Base-by-base conservation (phyloP, 345 rosid genomes). In the Pistacia integerrima region DNA sequence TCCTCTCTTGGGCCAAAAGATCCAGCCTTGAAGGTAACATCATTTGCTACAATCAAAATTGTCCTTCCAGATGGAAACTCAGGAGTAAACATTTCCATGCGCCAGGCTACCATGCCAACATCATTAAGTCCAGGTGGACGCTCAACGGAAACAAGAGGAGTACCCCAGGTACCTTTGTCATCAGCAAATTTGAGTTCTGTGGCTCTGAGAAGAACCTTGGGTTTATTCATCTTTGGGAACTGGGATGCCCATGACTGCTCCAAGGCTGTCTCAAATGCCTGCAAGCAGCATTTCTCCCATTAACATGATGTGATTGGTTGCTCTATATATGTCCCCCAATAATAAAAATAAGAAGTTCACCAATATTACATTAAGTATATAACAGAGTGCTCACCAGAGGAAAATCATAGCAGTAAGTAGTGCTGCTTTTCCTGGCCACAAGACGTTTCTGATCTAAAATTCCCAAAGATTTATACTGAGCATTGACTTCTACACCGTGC, bases 1-100 rank as follows among this genome's bases (percentile, higher is more conserved):
- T 97, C 99, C 86, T 97, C 99, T 83, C 85, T 94, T 64, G 93
- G 98, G 74, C 99, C 99, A 82, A 97, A 97, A 73, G 99, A 97
- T 74, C 99, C 99, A 30, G 95, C 98, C 85, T 90, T 94, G 81
- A 91, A 94, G 79, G 99, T 97, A 78, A 94, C 97, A 79, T 97
- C 99, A 84, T 97, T 97, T 38, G 96, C 84, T 22, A 97, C 90
- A 70, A 97, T 72, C 72, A 94, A 80, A 79, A 94, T 84, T 67
- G 77, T 92, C 78, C 99, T 90, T 84, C 99, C 99, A 80, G 90
- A 85, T 67, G 99, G 97, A 79, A 92, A 97, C 86, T 97, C 99
- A 0, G 98, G 97, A 72, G 97, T 94, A 62, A 77, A 82, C 92
- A 97, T 84, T 80, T 93, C 99, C 90, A 97, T 84, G 87, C 82